phyloP scores from a whole-genome alignment of 2,329 filamentous ascomycete species.

The Sarocladiaceae sp. region DNA sequence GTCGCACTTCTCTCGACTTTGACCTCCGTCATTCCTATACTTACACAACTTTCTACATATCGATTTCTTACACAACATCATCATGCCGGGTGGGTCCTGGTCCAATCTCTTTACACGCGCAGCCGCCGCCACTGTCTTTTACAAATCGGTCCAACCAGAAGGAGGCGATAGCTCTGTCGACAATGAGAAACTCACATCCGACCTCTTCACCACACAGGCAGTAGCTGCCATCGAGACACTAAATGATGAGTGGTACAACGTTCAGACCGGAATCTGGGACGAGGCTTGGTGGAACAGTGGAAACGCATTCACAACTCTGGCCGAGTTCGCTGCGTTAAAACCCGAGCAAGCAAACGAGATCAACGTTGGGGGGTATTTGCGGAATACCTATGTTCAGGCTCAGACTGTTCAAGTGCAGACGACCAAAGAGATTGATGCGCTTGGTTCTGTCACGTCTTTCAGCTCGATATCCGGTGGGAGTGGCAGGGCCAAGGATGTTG shows the following conservation, averaged over 20 bases:
- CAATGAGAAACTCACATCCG: conserved; percentile 10
- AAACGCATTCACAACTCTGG: conserved; percentile 60
- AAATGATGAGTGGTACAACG: conserved; percentile 57
- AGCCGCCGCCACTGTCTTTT: neutral
- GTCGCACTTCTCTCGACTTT: too few species aligned
- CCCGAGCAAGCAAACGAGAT: conserved; percentile 28
- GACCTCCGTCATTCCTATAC: too few species aligned
- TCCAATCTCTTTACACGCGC: neutral
- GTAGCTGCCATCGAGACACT: conserved; percentile 36
- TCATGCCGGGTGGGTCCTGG: conserved; percentile 7
- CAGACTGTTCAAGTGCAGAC: conserved; percentile 34
- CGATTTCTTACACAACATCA: too few species aligned
- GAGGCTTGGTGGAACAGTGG: conserved; percentile 71
- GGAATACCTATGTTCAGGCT: conserved; percentile 42
- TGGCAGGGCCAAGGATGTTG: neutral
- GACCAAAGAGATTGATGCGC: conserved; percentile 30
- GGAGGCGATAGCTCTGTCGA: conserved; percentile 12
- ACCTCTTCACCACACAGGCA: conserved; percentile 29
- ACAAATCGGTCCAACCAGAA: conserved; percentile 1
- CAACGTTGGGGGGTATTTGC: conserved; percentile 34
- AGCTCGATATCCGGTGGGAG: conserved; percentile 28
- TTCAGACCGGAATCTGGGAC: conserved; percentile 57
- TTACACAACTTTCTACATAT: neutral
- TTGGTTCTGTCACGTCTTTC: conserved; percentile 32
- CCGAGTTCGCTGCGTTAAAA: conserved; percentile 43